Evolutionary conservation across 352 stramenopile genomes (phyloP).

Genomic region (Pythium dissotocum): DNA sequence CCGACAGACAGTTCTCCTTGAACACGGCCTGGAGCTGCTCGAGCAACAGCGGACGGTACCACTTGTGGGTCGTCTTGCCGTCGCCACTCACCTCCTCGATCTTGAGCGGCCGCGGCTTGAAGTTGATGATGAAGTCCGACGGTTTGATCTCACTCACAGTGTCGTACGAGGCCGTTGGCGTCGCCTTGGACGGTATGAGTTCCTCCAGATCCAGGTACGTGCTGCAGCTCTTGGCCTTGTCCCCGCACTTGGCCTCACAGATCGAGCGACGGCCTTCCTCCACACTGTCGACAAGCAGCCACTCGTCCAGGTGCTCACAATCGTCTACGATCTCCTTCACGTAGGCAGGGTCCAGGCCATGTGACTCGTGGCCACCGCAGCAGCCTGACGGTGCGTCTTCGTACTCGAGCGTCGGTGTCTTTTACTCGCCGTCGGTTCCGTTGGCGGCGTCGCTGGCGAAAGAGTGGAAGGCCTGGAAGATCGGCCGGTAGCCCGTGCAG

Average conservation of each 20-base stretch:
- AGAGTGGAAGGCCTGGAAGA: slow-evolving; percentile 40
- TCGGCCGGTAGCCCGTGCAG: slow-evolving; percentile 82
- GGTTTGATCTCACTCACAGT: slow-evolving; percentile 19
- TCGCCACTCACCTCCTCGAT: slow-evolving; percentile 20
- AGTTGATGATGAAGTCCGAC: slow-evolving; percentile 37
- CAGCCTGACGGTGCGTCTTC: neutral
- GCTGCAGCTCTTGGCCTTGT: slow-evolving; percentile 8
- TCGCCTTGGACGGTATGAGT: slow-evolving; percentile 22
- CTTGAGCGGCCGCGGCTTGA: slow-evolving; percentile 32
- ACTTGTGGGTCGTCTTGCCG: slow-evolving; percentile 21
- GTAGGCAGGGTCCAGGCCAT: neutral
- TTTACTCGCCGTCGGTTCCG: too few species aligned
- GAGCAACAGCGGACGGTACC: slow-evolving; percentile 41
- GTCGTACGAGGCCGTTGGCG: slow-evolving; percentile 19
- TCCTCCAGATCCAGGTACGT: slow-evolving; percentile 42
- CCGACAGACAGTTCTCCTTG: slow-evolving; percentile 15
- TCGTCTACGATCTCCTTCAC: slow-evolving; percentile 15
- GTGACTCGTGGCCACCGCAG: neutral
- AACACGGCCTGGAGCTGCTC: slow-evolving; percentile 29
- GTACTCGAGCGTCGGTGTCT: slow-evolving; percentile 12
- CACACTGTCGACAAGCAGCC: slow-evolving; percentile 32
- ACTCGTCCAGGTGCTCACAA: slow-evolving; percentile 36
- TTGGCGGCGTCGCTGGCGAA: slow-evolving; percentile 19
- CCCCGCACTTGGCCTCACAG: slow-evolving; percentile 31
- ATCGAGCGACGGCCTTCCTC: slow-evolving; percentile 25